Evolutionary conservation across 352 stramenopile genomes (phyloP), one percentile per base, ranked within the genome.

Genomic region (Pythium plurisporium): DNA sequence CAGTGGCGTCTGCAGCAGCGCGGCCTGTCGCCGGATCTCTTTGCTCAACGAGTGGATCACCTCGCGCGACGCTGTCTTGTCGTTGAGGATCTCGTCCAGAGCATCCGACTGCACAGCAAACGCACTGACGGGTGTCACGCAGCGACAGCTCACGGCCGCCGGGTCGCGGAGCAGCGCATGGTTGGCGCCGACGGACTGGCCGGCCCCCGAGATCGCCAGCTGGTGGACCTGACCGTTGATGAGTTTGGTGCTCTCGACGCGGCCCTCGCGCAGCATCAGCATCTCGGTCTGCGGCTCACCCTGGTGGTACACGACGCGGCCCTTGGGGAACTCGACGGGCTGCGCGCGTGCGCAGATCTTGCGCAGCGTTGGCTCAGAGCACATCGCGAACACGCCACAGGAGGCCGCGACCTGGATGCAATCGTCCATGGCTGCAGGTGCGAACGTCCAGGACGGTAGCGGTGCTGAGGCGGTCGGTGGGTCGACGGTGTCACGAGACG

Each of bases 31-130:
- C 15, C 87, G 83, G 53, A 95, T 93, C 72, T 96, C 86, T 61
- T 94, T 93, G 63, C 75, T 91, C 26, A 96, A 69, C 33, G 76
- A 91, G 51, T 89, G 74, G 65, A 95, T 89, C 40, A 96, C 79
- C 56, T 96, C 87, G 14, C 83, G 78, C 26, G 83, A 89, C 30
- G 89, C 74, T 1, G 47, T 59, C 45, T 74, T 84, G 67, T 95
- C 83, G 20, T 86, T 73, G 14, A 96, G 73, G 31, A 95, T 70
- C 40, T 91, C 82, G 20, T 72, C 57, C 20, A 96, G 77, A 44
- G 72, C 79, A 29, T 82, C 52, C 31, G 81, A 81, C 48, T 82
- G 68, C 56, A 96, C 59, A 20, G 80, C 78, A 59, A 87, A 96
- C 47, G 72, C 86, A 25, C 70, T 69, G n/a, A 94, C 86, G 47